A percentile compares a stretch with the other conserved stretches of the same genome.
Conservation (phyloP, 176 grass and related monocot genomes). For the Urochloa ruziziensis region DNA sequence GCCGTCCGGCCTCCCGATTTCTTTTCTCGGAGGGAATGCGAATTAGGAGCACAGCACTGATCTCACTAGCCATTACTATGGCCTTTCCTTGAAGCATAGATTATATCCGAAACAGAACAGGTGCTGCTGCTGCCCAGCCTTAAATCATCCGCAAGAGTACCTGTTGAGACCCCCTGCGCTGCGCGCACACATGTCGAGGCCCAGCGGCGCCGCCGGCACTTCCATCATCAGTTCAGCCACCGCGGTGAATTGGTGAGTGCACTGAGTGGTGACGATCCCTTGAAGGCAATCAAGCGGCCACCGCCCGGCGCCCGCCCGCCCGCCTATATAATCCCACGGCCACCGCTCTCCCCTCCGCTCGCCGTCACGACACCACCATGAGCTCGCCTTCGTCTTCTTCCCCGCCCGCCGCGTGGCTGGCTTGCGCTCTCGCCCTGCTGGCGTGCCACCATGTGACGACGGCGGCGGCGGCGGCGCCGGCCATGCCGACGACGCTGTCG, state of each 20-base stretch:
- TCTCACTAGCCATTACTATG: conserved; percentile 40
- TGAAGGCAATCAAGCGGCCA: conserved; percentile 32
- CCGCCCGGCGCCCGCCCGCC: neutral
- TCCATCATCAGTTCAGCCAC: neutral
- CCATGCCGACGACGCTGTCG: conserved; percentile 40
- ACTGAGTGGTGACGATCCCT: conserved; percentile 29
- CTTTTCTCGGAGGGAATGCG: conserved; percentile 32
- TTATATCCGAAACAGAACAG: conserved; percentile 11
- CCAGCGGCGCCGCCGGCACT: neutral
- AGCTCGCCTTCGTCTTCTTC: neutral
- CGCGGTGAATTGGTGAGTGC: conserved; percentile 15
- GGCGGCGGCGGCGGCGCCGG: neutral
- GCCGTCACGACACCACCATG: conserved; percentile 18
- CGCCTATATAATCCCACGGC: conserved; percentile 42
- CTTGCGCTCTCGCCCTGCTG: neutral
- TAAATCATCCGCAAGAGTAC: conserved; percentile 39
- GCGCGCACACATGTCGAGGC: conserved; percentile 32
- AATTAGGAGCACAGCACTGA: conserved; percentile 67
- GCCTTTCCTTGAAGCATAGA: conserved; percentile 53
- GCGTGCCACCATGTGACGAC: conserved; percentile 12
- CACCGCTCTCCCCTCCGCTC: neutral
- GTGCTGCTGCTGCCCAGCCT: conserved; percentile 26
- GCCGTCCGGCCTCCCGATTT: conserved; percentile 12
- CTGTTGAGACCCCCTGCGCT: neutral
- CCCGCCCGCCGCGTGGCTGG: conserved; percentile 37